Base-by-base conservation (phyloP, 352 stramenopile genomes). In the Globisporangium parvum region DNA sequence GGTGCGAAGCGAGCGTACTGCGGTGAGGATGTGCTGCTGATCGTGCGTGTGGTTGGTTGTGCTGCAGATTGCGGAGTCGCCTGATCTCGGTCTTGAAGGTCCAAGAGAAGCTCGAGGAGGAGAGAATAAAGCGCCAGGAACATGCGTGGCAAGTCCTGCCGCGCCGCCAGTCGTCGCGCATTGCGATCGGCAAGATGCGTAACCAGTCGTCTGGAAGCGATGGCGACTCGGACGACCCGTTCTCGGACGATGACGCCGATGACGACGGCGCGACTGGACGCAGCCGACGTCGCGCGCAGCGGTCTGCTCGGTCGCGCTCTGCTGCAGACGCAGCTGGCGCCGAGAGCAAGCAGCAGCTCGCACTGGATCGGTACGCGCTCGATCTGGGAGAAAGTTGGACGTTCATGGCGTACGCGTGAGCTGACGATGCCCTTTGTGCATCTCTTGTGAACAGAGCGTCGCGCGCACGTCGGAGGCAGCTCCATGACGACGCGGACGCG, bases 81-180 rank as follows among this genome's bases (percentile, higher is more conserved):
- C 58, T 95, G 31, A 93, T 93, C 46, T 74, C 73, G 51, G 87
- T 95, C 51, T 47, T 91, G 33, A 95, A 95, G 60, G 66, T 68
- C 21, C 72, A 91, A 65, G 82, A 93, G 52, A 87, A 84, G 48
- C 56, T 80, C 23, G 73, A 91, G 33, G 65, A 82, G 20, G 63
- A 91, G 61, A 60, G 73, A 20, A 59, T 67, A 11, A 88, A 88
- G 53, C 81, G 88, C 50, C 80, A 84, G 42, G 78, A 91, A 49
- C 60, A 88, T 15, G 65, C 71, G 10, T 93, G 77, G 79, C 83
- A 93, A 54, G 75, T 88, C 28, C 57, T 95, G 33, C 82, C 85
- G n/a, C 75, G 82, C 2, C 73, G 85, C 10, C 78, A 91, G 55
- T 95, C 85, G 24, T 95, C 85, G 33, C 80, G 85, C 10, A 87